phyloP scores from a whole-genome alignment of 495 filamentous ascomycete genomes.

The Podospora bellae-mahoneyi region DNA sequence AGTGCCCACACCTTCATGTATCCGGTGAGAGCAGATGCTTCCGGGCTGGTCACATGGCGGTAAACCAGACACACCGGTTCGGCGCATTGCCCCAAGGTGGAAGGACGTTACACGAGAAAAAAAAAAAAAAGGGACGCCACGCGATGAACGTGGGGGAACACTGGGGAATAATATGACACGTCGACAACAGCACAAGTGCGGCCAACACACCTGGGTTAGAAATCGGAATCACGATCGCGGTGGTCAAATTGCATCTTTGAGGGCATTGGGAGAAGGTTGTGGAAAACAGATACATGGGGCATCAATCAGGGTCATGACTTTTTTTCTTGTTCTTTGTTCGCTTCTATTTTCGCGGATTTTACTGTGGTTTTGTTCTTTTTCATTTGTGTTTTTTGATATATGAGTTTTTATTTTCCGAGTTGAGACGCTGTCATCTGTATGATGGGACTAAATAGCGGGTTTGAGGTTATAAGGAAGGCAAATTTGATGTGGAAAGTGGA shows the following conservation, averaged over 20 bases:
- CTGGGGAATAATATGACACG: neutral
- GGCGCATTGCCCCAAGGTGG: neutral
- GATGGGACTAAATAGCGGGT: too few species aligned
- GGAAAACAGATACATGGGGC: conserved; percentile 13
- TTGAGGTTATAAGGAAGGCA: too few species aligned
- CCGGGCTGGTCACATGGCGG: neutral
- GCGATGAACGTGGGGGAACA: neutral
- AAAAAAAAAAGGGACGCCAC: neutral
- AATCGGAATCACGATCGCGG: neutral
- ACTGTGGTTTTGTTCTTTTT: neutral
- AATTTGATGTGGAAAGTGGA: too few species aligned
- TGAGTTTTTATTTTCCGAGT: neutral
- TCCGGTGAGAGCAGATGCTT: neutral
- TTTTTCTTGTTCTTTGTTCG: conserved; percentile 1
- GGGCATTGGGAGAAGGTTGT: conserved; percentile 6
- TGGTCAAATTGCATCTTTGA: conserved; percentile 3
- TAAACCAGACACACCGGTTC: conserved; percentile 1
- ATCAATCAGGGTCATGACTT: neutral
- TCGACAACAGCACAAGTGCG: neutral
- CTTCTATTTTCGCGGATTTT: neutral
- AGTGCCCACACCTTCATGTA: conserved; percentile 6
- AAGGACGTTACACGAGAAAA: conserved; percentile 5
- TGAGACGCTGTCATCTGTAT: too few species aligned
- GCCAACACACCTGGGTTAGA: conserved; percentile 2
- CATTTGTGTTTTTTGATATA: conserved; percentile 6